Evolutionary conservation across 768 basidiomycete genomes (phyloP), one percentile per base, ranked within the genome.

Genomic region (Trametes sanguinea): DNA sequence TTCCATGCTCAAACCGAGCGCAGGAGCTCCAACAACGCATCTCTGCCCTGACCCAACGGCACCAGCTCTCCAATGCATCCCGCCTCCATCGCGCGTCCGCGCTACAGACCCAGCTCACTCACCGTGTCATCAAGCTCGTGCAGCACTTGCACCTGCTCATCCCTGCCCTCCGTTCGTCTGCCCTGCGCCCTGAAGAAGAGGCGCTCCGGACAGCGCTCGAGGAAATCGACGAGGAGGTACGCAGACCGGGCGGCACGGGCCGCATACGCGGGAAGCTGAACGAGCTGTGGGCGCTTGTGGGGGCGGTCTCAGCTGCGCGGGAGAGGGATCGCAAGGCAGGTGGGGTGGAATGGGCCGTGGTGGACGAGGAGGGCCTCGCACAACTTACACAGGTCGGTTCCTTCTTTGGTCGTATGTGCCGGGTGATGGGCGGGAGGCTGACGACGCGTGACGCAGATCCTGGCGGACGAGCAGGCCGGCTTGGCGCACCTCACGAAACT

Each of bases 261-360:
- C 75, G 88, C 68, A 78, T 89, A 75, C 81, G 84, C 37, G 86
- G 86, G 46, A 90, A 89, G 69, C 70, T 92, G 69, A 91, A 90
- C 65, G 93, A 94, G 70, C 76, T 95, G 30, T 95, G 93, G 93
- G 91, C 90, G 14, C 76, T 91, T 13, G 81, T 94, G 8, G 91
- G 91, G 3, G 85, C 89, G 47, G 77, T 94, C 16, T 82, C 82
- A 55, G 82, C 81, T 7, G 80, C 84, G 30, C 76, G 81, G 66
- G 85, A 88, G 68, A 74, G 79, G 44, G 81, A 78, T 50, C 73
- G 77, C 61, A 79, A 81, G 63, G 80, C 79, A 14, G 80, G 78
- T 1, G 72, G 71, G 30, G 79, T 81, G 7, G 89, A 87, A 67
- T 93, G 91, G 91, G 83, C 85, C 0, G 90, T 94, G n/a, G 89